phyloP scores from a whole-genome alignment of 148 eudicot genomes.

The Rhododendron simsii region DNA sequence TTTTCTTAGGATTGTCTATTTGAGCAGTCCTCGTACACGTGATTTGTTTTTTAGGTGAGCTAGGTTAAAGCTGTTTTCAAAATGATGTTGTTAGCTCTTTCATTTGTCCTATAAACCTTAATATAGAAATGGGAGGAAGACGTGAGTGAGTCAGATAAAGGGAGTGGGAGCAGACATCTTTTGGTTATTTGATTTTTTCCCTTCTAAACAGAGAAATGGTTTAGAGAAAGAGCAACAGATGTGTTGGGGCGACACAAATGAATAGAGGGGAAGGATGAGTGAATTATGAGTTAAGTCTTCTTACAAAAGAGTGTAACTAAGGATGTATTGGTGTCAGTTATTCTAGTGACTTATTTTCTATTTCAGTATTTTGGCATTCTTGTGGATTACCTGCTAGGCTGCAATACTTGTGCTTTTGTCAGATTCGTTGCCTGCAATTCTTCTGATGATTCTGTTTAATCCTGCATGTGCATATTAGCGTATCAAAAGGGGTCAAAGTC shows the following conservation, averaged over 20 bases:
- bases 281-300: neutral
- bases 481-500: slow-evolving; percentile 30
- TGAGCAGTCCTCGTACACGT: neutral
- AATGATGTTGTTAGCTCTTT: neutral
- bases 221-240: neutral
- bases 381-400: neutral
- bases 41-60: neutral
- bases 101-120: neutral
- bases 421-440: neutral
- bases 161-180: neutral
- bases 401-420: neutral
- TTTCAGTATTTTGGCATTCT: neutral
- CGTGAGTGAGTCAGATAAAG: neutral
- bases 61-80: neutral
- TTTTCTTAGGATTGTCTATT: neutral
- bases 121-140: neutral
- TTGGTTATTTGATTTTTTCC: neutral
- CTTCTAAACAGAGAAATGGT: neutral
- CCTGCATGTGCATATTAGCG: slow-evolving; percentile 18
- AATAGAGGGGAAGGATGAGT: neutral
- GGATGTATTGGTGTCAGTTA: neutral
- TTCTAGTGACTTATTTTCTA: neutral
- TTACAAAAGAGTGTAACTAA: neutral
- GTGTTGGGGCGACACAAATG: neutral
- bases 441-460: neutral